Evolutionary conservation across 441 rosid genomes (phyloP), one percentile per base, ranked within the genome.

Genomic region (Gossypium aridum): DNA sequence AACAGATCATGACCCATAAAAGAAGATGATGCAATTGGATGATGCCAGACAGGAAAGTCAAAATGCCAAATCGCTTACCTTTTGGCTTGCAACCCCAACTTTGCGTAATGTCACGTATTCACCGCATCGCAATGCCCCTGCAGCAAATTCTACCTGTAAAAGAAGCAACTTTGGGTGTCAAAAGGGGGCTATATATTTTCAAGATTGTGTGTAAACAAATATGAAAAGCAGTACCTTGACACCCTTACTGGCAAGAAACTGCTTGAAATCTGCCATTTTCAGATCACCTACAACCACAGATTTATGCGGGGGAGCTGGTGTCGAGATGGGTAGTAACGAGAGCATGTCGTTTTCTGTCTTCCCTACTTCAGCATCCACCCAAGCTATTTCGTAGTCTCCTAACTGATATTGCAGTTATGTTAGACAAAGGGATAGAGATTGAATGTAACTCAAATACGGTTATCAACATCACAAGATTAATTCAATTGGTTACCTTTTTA

Each of bases 321-420:
- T 81, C 5, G 91, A 76, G 77, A 89, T 72, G 20, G 98, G 99
- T 23, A 87, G 82, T 72, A 93, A 82, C 69, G 97, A 92, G 64
- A 89, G 68, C 81, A 53, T 87, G 59, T 76, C 97, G 68, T 70
- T 89, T 81, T 90, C 97, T 10, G 96, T 89, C 86, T 86, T 91
- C 70, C 97, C 99, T 59, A 91, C 95, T 79, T 88, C 91, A 59
- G 97, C 88, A 87, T 96, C 97, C 63, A 87, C 82, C 98, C 98
- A 96, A 69, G 99, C 97, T 77, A 96, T 87, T 83, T 96, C 98
- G 62, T 91, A 84, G 76, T 96, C 99, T 81, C 98, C 98, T 23
- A 96, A 83, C 98, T 95, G 87, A 74, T 77, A 61, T 78, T 47
- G 62, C 61, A 75, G 53, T 43, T 16, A 64, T 37, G 60, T 70